Evolutionary conservation across 2,329 filamentous ascomycete genomes (phyloP).

Genomic region (Alternaria solani): DNA sequence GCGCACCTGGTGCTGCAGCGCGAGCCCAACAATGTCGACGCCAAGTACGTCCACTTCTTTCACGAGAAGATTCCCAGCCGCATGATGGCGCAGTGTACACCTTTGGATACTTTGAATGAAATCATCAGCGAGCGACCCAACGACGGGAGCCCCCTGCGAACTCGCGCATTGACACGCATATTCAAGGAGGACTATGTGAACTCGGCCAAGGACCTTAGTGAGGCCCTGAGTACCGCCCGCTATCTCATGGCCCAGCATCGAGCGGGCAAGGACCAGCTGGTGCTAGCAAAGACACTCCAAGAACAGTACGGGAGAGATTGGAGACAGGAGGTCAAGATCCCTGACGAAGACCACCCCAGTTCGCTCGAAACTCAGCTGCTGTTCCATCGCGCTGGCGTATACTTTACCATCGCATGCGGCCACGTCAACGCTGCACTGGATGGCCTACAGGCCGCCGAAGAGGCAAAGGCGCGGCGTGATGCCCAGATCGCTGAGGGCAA

Average conservation of each 20-base stretch:
- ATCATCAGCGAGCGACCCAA: slow-evolving; percentile 70
- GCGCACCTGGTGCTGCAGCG: slow-evolving; percentile 76
- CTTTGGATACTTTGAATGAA: slow-evolving; percentile 70
- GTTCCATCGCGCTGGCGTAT: slow-evolving; percentile 77
- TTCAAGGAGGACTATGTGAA: slow-evolving; percentile 79
- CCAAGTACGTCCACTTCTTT: slow-evolving; percentile 91
- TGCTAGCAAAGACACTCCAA: slow-evolving; percentile 58
- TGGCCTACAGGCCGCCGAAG: slow-evolving; percentile 53
- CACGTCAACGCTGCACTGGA: slow-evolving; percentile 67
- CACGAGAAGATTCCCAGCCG: slow-evolving; percentile 86
- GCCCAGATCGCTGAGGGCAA: slow-evolving; percentile 36
- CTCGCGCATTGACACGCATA: slow-evolving; percentile 75
- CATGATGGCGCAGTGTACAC: slow-evolving; percentile 76
- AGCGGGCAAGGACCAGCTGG: slow-evolving; percentile 60
- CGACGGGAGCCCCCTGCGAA: slow-evolving; percentile 73
- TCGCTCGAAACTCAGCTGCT: slow-evolving; percentile 77
- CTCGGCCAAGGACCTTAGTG: slow-evolving; percentile 74
- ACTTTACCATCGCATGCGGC: slow-evolving; percentile 75
- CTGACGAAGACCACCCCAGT: slow-evolving; percentile 73
- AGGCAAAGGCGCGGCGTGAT: slow-evolving; percentile 38
- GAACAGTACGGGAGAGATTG: slow-evolving; percentile 54
- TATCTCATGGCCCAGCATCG: slow-evolving; percentile 63
- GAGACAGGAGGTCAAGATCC: slow-evolving; percentile 61
- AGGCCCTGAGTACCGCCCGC: slow-evolving; percentile 66
- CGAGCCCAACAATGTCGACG: slow-evolving; percentile 72